phyloP scores from a whole-genome alignment of 495 filamentous ascomycete genomes.

The Penicillium angulare region DNA sequence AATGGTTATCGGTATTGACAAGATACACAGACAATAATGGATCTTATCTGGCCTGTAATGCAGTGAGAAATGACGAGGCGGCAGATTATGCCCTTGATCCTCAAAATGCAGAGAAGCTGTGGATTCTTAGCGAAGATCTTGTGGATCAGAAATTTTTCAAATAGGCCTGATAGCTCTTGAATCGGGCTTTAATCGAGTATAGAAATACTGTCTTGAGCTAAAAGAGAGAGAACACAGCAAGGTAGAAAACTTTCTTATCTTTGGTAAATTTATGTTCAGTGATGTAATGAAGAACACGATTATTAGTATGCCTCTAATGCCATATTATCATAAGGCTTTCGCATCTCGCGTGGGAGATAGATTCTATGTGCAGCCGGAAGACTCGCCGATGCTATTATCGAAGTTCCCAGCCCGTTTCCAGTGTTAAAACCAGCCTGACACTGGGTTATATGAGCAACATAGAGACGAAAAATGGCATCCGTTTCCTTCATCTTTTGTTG shows the following conservation, averaged over 20 bases:
- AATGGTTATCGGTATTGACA: neutral
- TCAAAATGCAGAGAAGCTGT: conserved; percentile 45
- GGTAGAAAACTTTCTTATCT: no score
- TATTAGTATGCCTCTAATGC: neutral
- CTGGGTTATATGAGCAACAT: neutral
- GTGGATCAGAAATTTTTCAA: conserved; percentile 29
- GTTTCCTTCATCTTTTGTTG: neutral
- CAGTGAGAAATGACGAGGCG: conserved; percentile 26
- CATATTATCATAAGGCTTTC: neutral
- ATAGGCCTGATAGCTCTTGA: no score
- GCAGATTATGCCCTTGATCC: neutral
- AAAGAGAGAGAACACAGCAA: no score
- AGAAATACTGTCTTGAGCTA: no score
- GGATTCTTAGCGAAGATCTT: conserved; percentile 40
- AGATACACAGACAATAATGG: neutral
- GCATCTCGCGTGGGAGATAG: neutral
- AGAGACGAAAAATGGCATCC: neutral
- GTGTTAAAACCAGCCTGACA: neutral
- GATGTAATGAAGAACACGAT: no score
- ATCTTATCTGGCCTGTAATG: conserved; percentile 27
- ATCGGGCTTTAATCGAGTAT: no score
- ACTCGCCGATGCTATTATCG: neutral
- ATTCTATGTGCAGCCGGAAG: neutral
- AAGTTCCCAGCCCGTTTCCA: neutral
- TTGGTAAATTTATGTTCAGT: no score